Evolutionary conservation across 371 early-diverging fungal species (phyloP).

Genomic region (Blastocladiella emersonii): DNA sequence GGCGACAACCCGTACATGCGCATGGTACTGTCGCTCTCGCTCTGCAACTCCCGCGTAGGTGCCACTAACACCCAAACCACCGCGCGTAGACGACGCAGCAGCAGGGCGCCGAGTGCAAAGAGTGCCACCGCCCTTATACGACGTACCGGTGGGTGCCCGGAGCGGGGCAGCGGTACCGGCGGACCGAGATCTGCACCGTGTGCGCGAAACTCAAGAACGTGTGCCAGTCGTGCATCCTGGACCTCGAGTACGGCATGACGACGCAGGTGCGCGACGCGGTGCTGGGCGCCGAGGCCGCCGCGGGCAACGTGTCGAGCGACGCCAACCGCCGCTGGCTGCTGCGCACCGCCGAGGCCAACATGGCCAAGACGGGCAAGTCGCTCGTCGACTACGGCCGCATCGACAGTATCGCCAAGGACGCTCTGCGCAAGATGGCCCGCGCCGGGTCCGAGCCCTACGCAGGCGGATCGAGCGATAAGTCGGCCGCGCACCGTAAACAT

Average conservation of each 20-base stretch:
- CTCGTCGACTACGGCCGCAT: conserved; percentile 52
- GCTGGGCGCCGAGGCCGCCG: conserved; percentile 39
- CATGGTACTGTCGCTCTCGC: conserved; percentile 65
- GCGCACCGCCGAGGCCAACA: conserved; percentile 60
- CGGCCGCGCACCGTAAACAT: too few species aligned
- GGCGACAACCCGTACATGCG: conserved; percentile 95
- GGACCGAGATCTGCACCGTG: conserved; percentile 92
- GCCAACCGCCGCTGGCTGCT: conserved; percentile 81
- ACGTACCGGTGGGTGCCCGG: conserved; percentile 95
- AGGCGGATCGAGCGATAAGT: background rate
- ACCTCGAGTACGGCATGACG: conserved; percentile 86
- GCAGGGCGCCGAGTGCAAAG: conserved; percentile 21
- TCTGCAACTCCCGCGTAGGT: background rate
- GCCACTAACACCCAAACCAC: background rate
- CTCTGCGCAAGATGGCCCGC: conserved; percentile 63
- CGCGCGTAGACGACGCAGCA: background rate
- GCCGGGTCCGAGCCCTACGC: conserved; percentile 56
- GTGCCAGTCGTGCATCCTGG: conserved; percentile 91
- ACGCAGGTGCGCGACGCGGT: conserved; percentile 86
- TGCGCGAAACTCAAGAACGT: conserved; percentile 95
- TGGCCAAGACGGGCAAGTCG: conserved; percentile 14
- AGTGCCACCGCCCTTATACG: conserved; percentile 87
- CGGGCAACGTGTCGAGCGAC: conserved; percentile 62
- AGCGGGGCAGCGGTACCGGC: conserved; percentile 82
- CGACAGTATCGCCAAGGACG: conserved; percentile 63